Conservation (phyloP, 179 eudicot genomes). For the Dionaea muscipula region DNA sequence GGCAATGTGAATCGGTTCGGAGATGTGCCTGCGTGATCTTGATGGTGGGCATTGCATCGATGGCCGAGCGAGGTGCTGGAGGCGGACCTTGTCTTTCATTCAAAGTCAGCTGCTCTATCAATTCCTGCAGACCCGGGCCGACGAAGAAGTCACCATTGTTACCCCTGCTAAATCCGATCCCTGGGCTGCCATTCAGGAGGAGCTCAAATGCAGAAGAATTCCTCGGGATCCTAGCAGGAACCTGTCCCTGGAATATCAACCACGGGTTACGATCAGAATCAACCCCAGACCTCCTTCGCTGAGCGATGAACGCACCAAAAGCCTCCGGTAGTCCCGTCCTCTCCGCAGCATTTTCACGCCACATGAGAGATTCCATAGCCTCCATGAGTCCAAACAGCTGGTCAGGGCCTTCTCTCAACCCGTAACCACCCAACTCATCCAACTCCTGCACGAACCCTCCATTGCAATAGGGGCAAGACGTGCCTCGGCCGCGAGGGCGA, state of each 20-base stretch:
- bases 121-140: conserved; percentile 82
- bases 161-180: conserved; percentile 54
- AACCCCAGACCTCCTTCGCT: conserved; percentile 39
- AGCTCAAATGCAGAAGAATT: conserved; percentile 45
- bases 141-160: conserved; percentile 65
- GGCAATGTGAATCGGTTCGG: conserved; percentile 53
- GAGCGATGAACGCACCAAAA: conserved; percentile 49
- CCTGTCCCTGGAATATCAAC: conserved; percentile 70
- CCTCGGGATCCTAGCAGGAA: conserved; percentile 43
- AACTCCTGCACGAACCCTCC: conserved; percentile 79
- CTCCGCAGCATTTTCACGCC: conserved; percentile 29
- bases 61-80: conserved; percentile 55
- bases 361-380: conserved; percentile 25
- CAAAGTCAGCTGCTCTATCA: conserved; percentile 48
- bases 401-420: conserved; percentile 29
- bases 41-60: conserved; percentile 57
- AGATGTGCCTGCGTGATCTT: conserved; percentile 45
- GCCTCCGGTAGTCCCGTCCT: conserved; percentile 56
- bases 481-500: conserved; percentile 33
- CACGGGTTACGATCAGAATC: conserved; percentile 40
- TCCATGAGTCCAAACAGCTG: conserved; percentile 33
- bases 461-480: conserved; percentile 44
- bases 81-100: conserved; percentile 50
- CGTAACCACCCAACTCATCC: conserved; percentile 24
- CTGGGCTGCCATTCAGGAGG: conserved; percentile 42